Evolutionary conservation across 108 stramenopile species (phyloP), one percentile per base, ranked within the genome.

Genomic region (Fistulifera pelliculosa): DNA sequence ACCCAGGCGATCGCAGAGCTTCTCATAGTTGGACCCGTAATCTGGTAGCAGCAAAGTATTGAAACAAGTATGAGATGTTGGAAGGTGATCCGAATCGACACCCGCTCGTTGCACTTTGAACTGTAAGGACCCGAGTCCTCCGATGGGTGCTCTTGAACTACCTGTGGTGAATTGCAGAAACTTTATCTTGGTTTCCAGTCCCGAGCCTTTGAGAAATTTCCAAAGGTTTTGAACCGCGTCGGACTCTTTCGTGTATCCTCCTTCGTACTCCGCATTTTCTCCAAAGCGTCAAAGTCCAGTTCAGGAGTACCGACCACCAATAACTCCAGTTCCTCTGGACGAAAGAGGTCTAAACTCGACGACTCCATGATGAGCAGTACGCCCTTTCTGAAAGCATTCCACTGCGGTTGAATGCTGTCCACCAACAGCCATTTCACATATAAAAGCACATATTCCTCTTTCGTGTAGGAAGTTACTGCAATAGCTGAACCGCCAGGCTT

Each of bases 1-100:
- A 12, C 78, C 74, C 15, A 88, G 60, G 22, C 56, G 55, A 18
- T 69, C 59, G 1, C 60, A 41, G 13, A 88, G 49, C 50, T 84
- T 88, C 0, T 80, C 69, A 44, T 75, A 81, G 50, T 82, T 56
- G 31, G 56, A 61, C 31, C 81, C 81, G 52, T 83, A 86, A 55
- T 86, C 85, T 11, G 84, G 68, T 0, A 70, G 6, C 1, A 70
- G 38, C 26, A 88, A 66, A 43, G 84, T 83, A 60, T 95, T 95
- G 77, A 97, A 97, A 59, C 96, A 97, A 14, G 96, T 97, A 58
- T 91, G 91, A 11, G 90, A 61, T 15, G 94, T 94, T 0, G 94
- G 94, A 14, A 97, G 62, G 27, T 84, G 74, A 41, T 65, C 58
- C 47, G 86, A 80, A 49, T 97, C 96, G 10, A 90, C 80, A 27